Evolutionary conservation across 805 yeast genomes (phyloP).

Genomic region (Candida sanyiensis): DNA sequence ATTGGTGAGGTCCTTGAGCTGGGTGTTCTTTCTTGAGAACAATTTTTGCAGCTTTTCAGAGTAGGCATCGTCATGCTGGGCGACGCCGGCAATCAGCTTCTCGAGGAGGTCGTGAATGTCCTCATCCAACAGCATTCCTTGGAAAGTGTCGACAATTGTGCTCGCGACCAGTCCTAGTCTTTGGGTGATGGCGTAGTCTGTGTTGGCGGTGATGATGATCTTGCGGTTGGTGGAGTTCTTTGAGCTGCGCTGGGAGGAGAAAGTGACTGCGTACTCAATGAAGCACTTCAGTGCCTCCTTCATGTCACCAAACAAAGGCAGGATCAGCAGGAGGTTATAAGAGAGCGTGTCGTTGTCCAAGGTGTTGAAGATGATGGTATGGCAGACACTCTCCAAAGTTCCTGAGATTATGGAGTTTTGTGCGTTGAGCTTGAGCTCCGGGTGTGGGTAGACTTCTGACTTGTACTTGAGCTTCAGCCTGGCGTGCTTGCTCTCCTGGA

Average conservation of each 20-base stretch:
- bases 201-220: slow-evolving; percentile 25
- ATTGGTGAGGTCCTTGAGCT: slow-evolving; percentile 33
- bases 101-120: slow-evolving; percentile 53
- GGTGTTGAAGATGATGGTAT: slow-evolving; percentile 57
- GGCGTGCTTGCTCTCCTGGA: slow-evolving; percentile 3
- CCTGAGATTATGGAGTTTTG: slow-evolving; percentile 46
- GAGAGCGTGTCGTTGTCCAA: slow-evolving; percentile 34
- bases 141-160: slow-evolving; percentile 52
- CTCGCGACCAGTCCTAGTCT: slow-evolving; percentile 50
- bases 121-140: slow-evolving; percentile 65
- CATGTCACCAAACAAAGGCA: slow-evolving; percentile 52
- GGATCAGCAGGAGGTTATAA: slow-evolving; percentile 40
- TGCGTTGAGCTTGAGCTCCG: slow-evolving; percentile 48
- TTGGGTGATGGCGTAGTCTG: slow-evolving; percentile 39
- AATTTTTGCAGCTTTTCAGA: slow-evolving; percentile 47
- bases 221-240: slow-evolving; percentile 15
- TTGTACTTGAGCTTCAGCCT: slow-evolving; percentile 27
- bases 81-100: slow-evolving; percentile 43
- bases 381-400: slow-evolving; percentile 68
- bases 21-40: slow-evolving; percentile 46
- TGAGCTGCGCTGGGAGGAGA: slow-evolving; percentile 26
- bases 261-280: slow-evolving; percentile 35
- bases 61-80: slow-evolving; percentile 42
- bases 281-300: slow-evolving; percentile 39
- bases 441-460: slow-evolving; percentile 53